Evolutionary conservation across 2,329 filamentous ascomycete genomes (phyloP), one percentile per base, ranked within the genome.

Genomic region (Fusarium devonianum): DNA sequence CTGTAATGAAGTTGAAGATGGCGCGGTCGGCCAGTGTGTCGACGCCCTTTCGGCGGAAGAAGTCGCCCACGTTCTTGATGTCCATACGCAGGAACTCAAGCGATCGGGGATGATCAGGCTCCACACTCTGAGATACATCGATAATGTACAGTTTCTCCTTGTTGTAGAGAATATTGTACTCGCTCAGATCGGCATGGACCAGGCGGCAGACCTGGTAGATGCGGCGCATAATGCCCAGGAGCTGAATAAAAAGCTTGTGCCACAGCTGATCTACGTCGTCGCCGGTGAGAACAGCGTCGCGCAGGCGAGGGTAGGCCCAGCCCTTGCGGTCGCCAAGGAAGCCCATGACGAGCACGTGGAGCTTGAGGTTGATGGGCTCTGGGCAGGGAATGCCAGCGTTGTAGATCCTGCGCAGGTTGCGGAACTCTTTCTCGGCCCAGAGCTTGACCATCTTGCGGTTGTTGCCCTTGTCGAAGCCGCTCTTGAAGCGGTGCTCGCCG

Each of bases 341-440:
- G 22, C 84, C 84, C 94, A 99, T 99, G 45, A 95, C 90, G 3
- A 99, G 81, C 5, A 99, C 93, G 67, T 99, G 92, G n/a, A 93
- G 82, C 67, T 93, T 92, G 38, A 99, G 84, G 64, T 88, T 87
- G 52, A 97, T 79, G 3, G 94, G 92, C 68, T 96, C 90, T 0
- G 94, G 94, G 62, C 89, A 96, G 5, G 92, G 89, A 44, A 99
- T 96, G 7, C 89, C 90, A 7, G 92, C 88, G 5, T 84, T 78
- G 71, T 95, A 79, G 55, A 99, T 87, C 46, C 94, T 83, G 61
- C 91, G 87, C 66, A 99, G 74, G 73, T 99, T 99, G 30, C 94
- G 85, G 77, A 95, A 96, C 75, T 99, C 94, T 75, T 99, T 99
- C 75, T 99, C 93, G 0, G 95, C 95, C 94, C 94, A 99, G 17